A percentile compares a stretch with the other conserved stretches of the same genome.
phyloP scores from a whole-genome alignment of 495 filamentous ascomycete species.

The Poronia punctata region DNA sequence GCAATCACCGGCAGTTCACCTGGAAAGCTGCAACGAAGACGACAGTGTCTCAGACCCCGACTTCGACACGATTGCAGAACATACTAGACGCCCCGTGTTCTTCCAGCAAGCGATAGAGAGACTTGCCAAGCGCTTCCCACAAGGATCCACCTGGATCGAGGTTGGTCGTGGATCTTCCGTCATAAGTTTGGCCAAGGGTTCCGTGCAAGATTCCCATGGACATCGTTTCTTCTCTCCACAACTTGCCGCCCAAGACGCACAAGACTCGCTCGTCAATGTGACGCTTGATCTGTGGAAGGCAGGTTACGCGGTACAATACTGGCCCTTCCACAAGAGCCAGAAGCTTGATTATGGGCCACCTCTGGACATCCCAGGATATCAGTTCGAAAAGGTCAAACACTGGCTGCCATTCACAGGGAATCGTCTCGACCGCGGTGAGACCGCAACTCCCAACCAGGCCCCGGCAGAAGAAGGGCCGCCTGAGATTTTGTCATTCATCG shows the following conservation, averaged over 20 bases:
- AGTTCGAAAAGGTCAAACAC: conserved; percentile 40
- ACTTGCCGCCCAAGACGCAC: conserved; percentile 1
- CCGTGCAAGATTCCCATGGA: not conserved
- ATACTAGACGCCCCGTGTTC: conserved; percentile 35
- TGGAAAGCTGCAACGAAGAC: conserved; percentile 1
- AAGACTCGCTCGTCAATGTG: conserved; percentile 8
- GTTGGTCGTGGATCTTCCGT: conserved; percentile 23
- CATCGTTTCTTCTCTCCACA: conserved; percentile 3
- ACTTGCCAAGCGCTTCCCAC: conserved; percentile 11
- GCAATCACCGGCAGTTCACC: not conserved
- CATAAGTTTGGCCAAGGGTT: conserved; percentile 16
- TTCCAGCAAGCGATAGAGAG: conserved; percentile 35
- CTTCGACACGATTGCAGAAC: conserved; percentile 13
- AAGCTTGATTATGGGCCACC: conserved; percentile 15
- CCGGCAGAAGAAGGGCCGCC: conserved; percentile 8
- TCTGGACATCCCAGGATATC: conserved; percentile 43
- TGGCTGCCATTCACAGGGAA: conserved; percentile 10
- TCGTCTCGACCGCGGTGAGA: too few species aligned
- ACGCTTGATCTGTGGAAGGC: conserved; percentile 17
- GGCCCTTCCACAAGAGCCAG: conserved; percentile 10
- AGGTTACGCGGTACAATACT: conserved; percentile 11
- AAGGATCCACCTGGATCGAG: conserved; percentile 25
- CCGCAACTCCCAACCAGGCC: too few species aligned
- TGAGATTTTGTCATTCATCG: conserved; percentile 24
- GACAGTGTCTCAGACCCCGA: not conserved